Conservation (phyloP, 2,329 filamentous ascomycete species). For the Colletotrichum kahawae region DNA sequence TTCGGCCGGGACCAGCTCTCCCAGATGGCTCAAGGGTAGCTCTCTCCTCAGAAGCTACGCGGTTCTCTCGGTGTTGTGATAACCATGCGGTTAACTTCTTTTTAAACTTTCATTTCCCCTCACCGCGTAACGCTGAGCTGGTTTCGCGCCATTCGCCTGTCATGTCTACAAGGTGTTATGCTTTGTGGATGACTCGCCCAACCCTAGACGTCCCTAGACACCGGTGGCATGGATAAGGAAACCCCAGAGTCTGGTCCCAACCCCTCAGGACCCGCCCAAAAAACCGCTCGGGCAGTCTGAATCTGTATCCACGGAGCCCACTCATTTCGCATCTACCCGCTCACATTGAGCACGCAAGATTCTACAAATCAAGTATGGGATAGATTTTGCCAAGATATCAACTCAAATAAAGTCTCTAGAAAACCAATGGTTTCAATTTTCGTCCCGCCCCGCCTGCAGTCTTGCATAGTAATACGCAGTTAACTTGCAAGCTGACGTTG, state of each 20-base stretch:
- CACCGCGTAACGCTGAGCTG: background rate
- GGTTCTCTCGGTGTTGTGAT: background rate
- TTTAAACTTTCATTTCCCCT: background rate
- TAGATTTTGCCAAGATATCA: background rate
- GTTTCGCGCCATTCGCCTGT: background rate
- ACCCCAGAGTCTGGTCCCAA: background rate
- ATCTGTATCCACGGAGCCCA: background rate
- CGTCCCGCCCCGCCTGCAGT: background rate
- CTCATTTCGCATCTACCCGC: background rate
- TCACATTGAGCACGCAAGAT: background rate
- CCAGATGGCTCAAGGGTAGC: background rate
- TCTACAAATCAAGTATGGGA: background rate
- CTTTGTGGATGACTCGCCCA: constrained; percentile 7
- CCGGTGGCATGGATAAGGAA: background rate
- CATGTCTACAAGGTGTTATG: background rate
- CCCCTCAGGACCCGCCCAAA: background rate
- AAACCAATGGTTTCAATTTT: background rate
- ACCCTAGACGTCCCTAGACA: background rate
- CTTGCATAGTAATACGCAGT: background rate
- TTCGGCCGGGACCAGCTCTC: background rate
- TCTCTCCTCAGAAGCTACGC: background rate
- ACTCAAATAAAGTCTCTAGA: background rate
- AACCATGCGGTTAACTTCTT: background rate
- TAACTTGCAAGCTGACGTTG: background rate
- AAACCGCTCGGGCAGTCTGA: background rate